Base-by-base conservation (phyloP, 108 stramenopile genomes). In the Fragilariopsis cylindrus region DNA sequence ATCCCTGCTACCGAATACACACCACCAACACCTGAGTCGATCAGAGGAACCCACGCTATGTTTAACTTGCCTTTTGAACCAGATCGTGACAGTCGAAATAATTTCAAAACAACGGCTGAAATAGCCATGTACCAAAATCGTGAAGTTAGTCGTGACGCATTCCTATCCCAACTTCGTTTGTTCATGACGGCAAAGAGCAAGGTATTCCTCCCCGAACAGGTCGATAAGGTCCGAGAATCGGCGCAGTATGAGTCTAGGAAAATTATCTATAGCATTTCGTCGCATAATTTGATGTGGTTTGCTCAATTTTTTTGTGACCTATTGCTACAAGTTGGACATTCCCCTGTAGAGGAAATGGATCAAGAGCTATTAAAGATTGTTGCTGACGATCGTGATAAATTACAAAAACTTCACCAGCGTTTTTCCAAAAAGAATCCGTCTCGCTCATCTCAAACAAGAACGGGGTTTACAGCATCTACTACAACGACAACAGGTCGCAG, bases 271-370 rank as follows among this genome's bases (percentile, higher is more conserved):
- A 67, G 68, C 42, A 9, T 92, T 12, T 57, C 81, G 40, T 55
- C 65, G 45, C 71, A 62, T 39, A 95, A 95, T 65, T 65, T 88
- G 43, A 21, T 57, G 13, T 95, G 94, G 94, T 95, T 95, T 80
- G 87, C 87, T 1, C 71, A 84, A 45, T 85, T 92, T 47, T 91
- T 90, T 76, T 82, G 82, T 40, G 91, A 95, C 47, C 74, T 95
- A 47, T 69, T 95, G 40, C 57, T 92, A 48, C 94, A 95, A 57
- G 82, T 91, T 64, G 94, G 94, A 19, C 66, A 90, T 18, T 74
- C 86, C 4, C 90, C 91, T 0, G 72, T 92, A 15, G 77, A 90
- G 49, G 94, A 95, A 72, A 91, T 88, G 16, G 94, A 95, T 72
- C 77, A 86, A 46, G 91, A 95, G 40, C 70, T 95, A 4, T 70